A percentile compares a stretch with the other conserved stretches of the same genome.
These are phyloP conservation scores for Melanopsichium pennsylvanicum DNA, from an alignment of 1,284 basidiomycete genomes.

Conservation along the genomic window DNA sequence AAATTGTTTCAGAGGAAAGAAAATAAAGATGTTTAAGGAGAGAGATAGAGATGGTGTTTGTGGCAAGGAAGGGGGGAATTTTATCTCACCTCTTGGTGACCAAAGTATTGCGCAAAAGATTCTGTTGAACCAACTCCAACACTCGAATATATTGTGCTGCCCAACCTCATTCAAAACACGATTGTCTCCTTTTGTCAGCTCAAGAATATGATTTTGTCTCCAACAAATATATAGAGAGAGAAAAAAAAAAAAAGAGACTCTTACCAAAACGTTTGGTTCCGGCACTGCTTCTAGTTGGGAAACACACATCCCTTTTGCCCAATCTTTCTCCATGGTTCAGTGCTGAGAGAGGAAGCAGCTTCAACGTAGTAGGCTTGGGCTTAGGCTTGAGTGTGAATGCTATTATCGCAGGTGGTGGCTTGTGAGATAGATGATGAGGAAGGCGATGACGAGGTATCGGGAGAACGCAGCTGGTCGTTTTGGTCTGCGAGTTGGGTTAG, in stretches of 20 bases:
- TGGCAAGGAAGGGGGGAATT: neutral
- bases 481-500: slow-evolving; percentile 10
- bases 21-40: too few species aligned
- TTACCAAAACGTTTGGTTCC: slow-evolving; percentile 23
- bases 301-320: slow-evolving; percentile 1
- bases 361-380: neutral
- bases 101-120: slow-evolving; percentile 6
- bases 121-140: slow-evolving; percentile 34
- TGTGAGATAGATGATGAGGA: slow-evolving; percentile 1
- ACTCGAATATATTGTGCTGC: slow-evolving; percentile 40
- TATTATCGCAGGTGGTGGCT: neutral
- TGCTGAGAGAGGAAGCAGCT: neutral
- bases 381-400: too few species aligned
- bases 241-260: neutral
- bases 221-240: neutral
- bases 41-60: too few species aligned
- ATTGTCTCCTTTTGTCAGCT: too few species aligned
- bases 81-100: slow-evolving; percentile 46
- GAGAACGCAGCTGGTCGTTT: neutral
- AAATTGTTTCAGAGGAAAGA: too few species aligned
- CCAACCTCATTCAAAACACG: neutral
- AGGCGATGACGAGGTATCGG: neutral
- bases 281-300: slow-evolving; percentile 7
- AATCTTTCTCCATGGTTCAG: too few species aligned
- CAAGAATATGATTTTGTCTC: neutral